Evolutionary conservation across 345 rosid species (phyloP).

Genomic region (Pelargonium nanum): DNA sequence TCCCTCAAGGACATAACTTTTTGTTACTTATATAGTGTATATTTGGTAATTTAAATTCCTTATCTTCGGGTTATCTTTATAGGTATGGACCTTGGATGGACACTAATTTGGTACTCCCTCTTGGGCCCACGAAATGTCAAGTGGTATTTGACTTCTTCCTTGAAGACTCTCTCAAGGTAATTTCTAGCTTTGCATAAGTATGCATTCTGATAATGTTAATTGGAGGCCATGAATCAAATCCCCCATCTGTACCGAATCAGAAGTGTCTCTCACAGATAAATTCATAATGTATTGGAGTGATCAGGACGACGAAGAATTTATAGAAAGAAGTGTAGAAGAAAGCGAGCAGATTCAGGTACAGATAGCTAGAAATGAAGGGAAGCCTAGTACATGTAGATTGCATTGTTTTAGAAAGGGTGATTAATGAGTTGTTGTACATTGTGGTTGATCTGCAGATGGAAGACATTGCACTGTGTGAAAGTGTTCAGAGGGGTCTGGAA

Average conservation of each 20-base stretch:
- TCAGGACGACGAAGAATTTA: conserved; percentile 58
- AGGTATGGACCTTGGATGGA: conserved; percentile 99
- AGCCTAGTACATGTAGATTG: too few relatives aligned
- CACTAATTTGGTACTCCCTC: conserved; percentile 74
- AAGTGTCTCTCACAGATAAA: background rate
- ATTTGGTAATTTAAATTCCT: background rate
- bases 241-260: too few relatives aligned
- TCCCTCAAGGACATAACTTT: too few relatives aligned
- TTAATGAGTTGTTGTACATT: too few relatives aligned
- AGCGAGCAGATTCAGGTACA: conserved; percentile 72
- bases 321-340: conserved; percentile 54
- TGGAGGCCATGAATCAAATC: too few relatives aligned
- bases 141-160: conserved; percentile 85
- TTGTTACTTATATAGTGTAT: background rate
- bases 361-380: too few relatives aligned
- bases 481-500: conserved; percentile 68
- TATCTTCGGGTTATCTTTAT: background rate
- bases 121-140: conserved; percentile 59
- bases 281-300: background rate
- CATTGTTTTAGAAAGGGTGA: too few relatives aligned
- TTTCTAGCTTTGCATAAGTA: background rate
- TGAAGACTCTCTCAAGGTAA: conserved; percentile 53
- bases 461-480: conserved; percentile 60
- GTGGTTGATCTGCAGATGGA: conserved; percentile 81
- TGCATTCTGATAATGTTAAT: background rate